Base-by-base conservation (phyloP, 345 rosid genomes). In the Sonneratia alba region DNA sequence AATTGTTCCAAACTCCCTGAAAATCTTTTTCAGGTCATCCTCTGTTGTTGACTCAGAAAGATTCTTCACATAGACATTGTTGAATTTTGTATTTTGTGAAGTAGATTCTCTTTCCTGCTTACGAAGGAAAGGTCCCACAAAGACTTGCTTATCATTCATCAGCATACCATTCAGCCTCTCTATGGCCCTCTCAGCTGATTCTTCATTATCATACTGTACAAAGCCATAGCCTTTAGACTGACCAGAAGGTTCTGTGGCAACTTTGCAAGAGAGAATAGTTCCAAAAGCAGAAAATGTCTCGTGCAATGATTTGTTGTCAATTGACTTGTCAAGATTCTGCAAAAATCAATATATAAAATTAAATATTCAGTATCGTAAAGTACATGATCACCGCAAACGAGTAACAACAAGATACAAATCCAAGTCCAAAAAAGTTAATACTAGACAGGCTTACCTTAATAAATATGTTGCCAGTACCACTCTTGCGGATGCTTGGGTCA, bases 151-250 rank as follows among this genome's bases (percentile, higher is more conserved):
- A 76, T 91, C 99, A 80, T 92, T 95, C 76, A 95, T 32, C 40
- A 95, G 83, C 99, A 95, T 95, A 27, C 96, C 97, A 78, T 90
- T 91, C 79, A 94, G 66, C 69, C 87, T 84, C 80, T 82, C 87
- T 62, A 89, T 91, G 70, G 98, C 97, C 71, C 75, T 81, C 79
- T 86, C 91, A 13, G 97, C 90, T 74, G 96, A 74, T 62, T 92
- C 97, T 65, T 87, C 97, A 70, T 68, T 84, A 36, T 90, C 97
- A 72, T 82, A 91, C 78, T 94, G 99, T 36, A 94, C 96, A 85
- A 94, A 94, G 8, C 98, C 99, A 81, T 92, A 92, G 75, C 97
- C 97, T 79, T 83, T 94, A 19, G 97, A 94, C 76, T 90, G 96
- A 66, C 97, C 98, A 70, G 87, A 79, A 47, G 82, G 7, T 72